Evolutionary conservation across 352 stramenopile genomes (phyloP), one percentile per base, ranked within the genome.

Genomic region (Pythium diclinum): DNA sequence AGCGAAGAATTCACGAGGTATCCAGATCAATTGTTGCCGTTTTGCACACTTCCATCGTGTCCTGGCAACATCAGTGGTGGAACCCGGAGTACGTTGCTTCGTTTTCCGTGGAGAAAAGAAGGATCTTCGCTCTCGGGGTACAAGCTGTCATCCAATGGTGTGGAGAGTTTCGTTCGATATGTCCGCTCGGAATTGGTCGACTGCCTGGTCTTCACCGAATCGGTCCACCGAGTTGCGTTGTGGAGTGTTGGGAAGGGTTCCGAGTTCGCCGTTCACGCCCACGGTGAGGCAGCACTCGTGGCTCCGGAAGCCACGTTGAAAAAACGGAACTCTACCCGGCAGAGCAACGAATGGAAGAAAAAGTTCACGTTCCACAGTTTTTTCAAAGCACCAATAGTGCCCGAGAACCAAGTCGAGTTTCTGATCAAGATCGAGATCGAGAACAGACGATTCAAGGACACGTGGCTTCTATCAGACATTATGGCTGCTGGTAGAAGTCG

Each of bases 331-430:
- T 64, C 62, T 47, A 87, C 80, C 13, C 72, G 73, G 0, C 63
- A 70, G 52, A 89, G 81, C 56, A 72, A 74, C 25, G 82, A 93
- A 33, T 93, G 85, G 85, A 88, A 87, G 64, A 89, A 87, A 42
- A 89, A 88, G 51, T 91, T 89, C 34, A 86, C 68, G 1, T 68
- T 92, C 8, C 82, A 89, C 28, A 89, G 79, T 59, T 89, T 92
- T 63, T 92, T 92, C 63, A 90, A 88, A 53, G 80, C 67, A 19
- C 67, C 72, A 8, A 67, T 85, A 9, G 78, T 70, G 0, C 83
- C 80, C 28, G 80, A 89, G 61, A 88, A 79, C 44, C 75, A 87
- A 71, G 59, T 92, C 44, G 76, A 89, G 64, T 91, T 90, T 47
- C 62, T 60, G 0, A 68, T 93, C n/a, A 74, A 76, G 28, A 44